Evolutionary conservation across 768 basidiomycete genomes (phyloP), one percentile per base, ranked within the genome.

Genomic region (Filobasidium floriforme): DNA sequence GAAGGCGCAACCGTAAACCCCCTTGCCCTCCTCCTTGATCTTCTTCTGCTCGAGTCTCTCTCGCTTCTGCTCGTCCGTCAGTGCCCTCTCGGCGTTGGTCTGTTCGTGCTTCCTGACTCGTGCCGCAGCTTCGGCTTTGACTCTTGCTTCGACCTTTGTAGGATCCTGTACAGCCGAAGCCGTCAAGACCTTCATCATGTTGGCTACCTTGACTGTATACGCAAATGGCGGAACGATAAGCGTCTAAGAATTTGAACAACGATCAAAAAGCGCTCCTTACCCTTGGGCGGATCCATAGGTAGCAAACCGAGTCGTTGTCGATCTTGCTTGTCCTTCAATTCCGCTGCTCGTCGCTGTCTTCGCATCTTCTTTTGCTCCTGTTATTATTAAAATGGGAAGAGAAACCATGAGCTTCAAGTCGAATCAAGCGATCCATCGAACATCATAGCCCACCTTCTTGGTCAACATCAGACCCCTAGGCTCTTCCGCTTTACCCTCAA

Each of bases 151-250:
- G 2, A 99, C 91, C 60, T 92, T 87, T 1, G 96, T 99, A 0
- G 96, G 96, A 76, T 98, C 96, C 84, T 92, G 89, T 28, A 99
- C 88, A 0, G 93, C 94, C 73, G 97, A 92, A 10, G 90, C 89
- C 0, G 96, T 97, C 29, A 99, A 82, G 18, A 99, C 96, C 75
- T 91, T 92, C 93, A 98, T 98, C 76, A 98, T 79, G 79, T 99
- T 99, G 49, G 89, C 85, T 67, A 99, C 82, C 32, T 92, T 90
- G 65, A 99, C 94, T 92, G 69, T 40, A 26, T 67, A 10, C 66
- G 32, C 32, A 37, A 37, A 37, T 37, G 9, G 9, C 32, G 9
- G 4, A 37, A 37, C 9, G 32, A 37, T 37, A 3, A 37, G 32
- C 32, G 32, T n/a, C 54, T 19, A 18, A 15, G 6, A 62, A 63